These are phyloP conservation scores for Zea luxurians DNA, from an alignment of 176 grass and related monocot genomes.

Conservation along the genomic window DNA sequence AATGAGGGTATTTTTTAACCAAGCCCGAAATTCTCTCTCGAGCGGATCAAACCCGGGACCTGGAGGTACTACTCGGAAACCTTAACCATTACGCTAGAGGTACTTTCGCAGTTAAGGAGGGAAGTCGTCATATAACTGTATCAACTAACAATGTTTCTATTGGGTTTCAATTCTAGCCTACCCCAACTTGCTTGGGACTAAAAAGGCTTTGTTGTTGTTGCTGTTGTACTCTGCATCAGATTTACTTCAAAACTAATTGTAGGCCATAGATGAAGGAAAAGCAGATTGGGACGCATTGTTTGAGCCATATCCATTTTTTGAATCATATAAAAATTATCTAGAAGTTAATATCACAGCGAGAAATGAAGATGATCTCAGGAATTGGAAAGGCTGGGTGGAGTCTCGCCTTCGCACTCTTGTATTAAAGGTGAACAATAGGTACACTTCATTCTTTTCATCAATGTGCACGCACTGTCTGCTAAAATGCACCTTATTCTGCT, in stretches of 20 bases:
- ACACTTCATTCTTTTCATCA: conserved; percentile 27
- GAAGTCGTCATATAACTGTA: conserved; percentile 13
- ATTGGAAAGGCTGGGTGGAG: conserved; percentile 98
- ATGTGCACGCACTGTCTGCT: background rate
- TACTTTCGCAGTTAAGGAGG: background rate
- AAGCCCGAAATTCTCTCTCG: too few relatives aligned
- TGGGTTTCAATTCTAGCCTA: too few relatives aligned
- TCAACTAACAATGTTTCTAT: background rate
- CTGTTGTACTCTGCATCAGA: background rate
- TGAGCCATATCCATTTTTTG: conserved; percentile 86
- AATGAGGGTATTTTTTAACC: too few relatives aligned
- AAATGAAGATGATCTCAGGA: conserved; percentile 84
- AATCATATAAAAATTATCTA: conserved; percentile 85
- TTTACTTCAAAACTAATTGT: conserved; percentile 31
- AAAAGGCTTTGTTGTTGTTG: background rate
- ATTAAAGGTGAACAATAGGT: conserved; percentile 63
- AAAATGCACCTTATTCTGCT: conserved; percentile 10
- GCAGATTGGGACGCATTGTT: conserved; percentile 67
- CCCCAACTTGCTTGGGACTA: too few relatives aligned
- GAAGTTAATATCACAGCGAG: conserved; percentile 68
- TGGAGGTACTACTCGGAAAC: too few relatives aligned
- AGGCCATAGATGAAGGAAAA: conserved; percentile 79
- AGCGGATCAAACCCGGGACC: too few relatives aligned
- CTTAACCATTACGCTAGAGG: too few relatives aligned
- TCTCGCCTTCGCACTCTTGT: conserved; percentile 83